phyloP scores from a whole-genome alignment of 306 rosid genomes.

The Senna siamea region DNA sequence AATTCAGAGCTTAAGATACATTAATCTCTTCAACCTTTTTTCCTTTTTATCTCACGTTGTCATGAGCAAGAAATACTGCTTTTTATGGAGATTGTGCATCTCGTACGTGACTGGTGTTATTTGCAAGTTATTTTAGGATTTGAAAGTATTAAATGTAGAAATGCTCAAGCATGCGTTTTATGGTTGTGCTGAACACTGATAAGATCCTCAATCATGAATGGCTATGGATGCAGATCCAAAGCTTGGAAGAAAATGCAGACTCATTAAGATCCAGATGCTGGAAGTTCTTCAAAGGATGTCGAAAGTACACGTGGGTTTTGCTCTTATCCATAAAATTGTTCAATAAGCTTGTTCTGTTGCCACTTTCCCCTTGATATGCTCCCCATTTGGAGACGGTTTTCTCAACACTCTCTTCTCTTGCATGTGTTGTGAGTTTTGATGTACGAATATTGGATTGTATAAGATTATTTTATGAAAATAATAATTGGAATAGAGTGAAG shows the following conservation, averaged over 20 bases:
- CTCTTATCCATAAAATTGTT: constrained; percentile 18
- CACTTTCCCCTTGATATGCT: neutral
- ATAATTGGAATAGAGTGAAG: neutral
- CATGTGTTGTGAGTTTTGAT: constrained; percentile 7
- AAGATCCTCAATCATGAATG: constrained; percentile 26
- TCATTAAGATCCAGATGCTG: constrained; percentile 78
- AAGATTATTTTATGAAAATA: neutral
- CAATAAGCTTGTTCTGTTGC: neutral
- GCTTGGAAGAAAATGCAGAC: constrained; percentile 88
- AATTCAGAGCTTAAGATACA: neutral
- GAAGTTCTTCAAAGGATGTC: constrained; percentile 88
- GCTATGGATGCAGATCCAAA: constrained; percentile 66
- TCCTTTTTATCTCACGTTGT: neutral
- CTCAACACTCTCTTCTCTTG: too few relatives aligned
- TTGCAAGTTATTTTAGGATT: constrained; percentile 7
- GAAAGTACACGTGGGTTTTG: constrained; percentile 86
- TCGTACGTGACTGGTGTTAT: constrained; percentile 23
- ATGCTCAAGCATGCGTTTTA: constrained; percentile 5
- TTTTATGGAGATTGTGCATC: constrained; percentile 16
- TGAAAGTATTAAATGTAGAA: neutral
- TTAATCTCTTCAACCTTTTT: neutral
- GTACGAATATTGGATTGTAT: neutral
- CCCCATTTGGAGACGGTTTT: neutral
- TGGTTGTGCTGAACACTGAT: neutral
- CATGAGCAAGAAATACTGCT: neutral